Base-by-base conservation (phyloP, 169 alveolate genomes). In the Cryptosporidium sp. region DNA sequence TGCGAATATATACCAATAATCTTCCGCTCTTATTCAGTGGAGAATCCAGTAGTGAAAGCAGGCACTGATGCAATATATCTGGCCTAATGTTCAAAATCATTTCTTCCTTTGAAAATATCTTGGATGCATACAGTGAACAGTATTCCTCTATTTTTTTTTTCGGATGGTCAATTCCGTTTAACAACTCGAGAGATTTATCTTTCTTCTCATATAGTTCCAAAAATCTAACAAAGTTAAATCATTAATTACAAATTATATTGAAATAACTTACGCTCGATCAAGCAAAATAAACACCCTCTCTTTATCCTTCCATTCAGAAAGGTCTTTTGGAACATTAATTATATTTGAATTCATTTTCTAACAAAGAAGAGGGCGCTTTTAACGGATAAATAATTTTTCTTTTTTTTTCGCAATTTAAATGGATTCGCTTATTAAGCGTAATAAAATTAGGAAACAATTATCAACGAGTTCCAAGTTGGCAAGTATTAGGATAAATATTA, bases 41-140 rank as follows among this genome's bases (percentile, higher is more conserved):
- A 31, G 95, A 92, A 91, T 96, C 97, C 85, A 94, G 91, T 62
- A 96, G 92, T 58, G 94, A 93, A 69, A 96, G 89, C 39, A 96
- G 80, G 69, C 97, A 96, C 80, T 96, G 98, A 93, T 96, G 97
- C 51, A 96, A 86, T 21, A 96, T 95, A 58, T 96, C 98, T 8
- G 96, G 95, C 60, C 98, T 85, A 68, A 92, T 94, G 51, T 95
- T 95, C 91, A 94, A 92, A 62, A 92, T 85, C 39, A 87, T 67
- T 35, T 89, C 89, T 26, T 80, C 89, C 45, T 80, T 65, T 7
- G 89, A 80, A 44, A 61, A 80, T 37, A 12, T 80, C 29, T 62
- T 56, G 6, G 61, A 45, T 21, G n/a, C 9, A 42, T 58, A 51
- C 1, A 69, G 39, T 44, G 69, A 80, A 26, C 42, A 61, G 42